Evolutionary conservation across 306 rosid genomes (phyloP).

Genomic region (Lablab purpureus): DNA sequence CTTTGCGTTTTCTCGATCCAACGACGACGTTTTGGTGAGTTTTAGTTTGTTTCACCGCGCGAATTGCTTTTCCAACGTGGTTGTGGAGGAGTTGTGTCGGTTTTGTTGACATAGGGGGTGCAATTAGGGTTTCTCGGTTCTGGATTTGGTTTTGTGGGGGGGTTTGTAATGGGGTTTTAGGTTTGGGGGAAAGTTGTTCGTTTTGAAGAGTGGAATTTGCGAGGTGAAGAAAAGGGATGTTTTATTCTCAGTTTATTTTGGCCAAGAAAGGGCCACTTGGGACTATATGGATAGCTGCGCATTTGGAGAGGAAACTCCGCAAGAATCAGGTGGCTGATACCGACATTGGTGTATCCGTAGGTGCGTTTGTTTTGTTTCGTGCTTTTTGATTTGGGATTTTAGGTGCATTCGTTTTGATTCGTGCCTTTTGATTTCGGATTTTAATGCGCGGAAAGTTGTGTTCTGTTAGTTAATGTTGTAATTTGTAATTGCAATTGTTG

Average conservation of each 20-base stretch:
- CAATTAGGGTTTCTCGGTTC: slow-evolving; percentile 46
- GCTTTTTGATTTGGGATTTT: not conserved
- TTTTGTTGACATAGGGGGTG: not conserved
- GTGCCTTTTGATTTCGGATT: not conserved
- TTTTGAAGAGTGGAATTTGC: slow-evolving; percentile 42
- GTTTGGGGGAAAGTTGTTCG: slow-evolving; percentile 23
- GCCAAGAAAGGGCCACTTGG: slow-evolving; percentile 99
- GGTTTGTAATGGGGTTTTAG: slow-evolving; percentile 38
- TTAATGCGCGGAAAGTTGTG: not conserved
- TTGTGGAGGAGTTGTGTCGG: not conserved
- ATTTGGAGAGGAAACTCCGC: slow-evolving; percentile 97
- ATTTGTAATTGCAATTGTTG: not conserved
- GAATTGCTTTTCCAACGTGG: not conserved
- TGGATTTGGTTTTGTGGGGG: not conserved
- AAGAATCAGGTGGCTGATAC: slow-evolving; percentile 99
- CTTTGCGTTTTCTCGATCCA: not conserved
- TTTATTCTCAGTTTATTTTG: slow-evolving; percentile 98
- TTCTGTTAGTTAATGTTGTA: not conserved
- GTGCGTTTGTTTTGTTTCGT: slow-evolving; percentile 57
- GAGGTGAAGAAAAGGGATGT: slow-evolving; percentile 63
- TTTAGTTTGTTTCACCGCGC: not conserved
- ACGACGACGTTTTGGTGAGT: not conserved
- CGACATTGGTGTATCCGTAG: slow-evolving; percentile 96
- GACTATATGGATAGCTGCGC: slow-evolving; percentile 99
- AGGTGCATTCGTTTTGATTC: not conserved